These are phyloP conservation scores for Angophora floribunda DNA, from an alignment of 345 rosid genomes.

Conservation along the genomic window DNA sequence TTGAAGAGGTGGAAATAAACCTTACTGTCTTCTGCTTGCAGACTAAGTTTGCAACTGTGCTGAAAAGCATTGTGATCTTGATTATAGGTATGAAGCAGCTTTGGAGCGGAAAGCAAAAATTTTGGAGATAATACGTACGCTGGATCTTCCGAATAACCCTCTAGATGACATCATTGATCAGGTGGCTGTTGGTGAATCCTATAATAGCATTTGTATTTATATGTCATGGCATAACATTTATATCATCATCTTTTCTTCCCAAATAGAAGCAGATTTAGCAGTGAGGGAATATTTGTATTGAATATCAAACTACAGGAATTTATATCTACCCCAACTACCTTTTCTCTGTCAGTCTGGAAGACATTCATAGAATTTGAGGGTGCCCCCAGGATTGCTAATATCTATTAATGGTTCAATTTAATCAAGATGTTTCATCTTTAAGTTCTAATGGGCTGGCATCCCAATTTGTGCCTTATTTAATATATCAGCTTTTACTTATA, in stretches of 20 bases:
- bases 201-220: background rate
- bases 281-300: background rate
- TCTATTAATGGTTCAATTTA: background rate
- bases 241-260: background rate
- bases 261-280: background rate
- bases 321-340: background rate
- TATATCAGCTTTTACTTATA: background rate
- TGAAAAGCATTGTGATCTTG: background rate
- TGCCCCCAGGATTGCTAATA: background rate
- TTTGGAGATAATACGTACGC: slow-evolving; percentile 74
- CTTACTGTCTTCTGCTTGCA: background rate
- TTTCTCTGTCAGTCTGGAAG: background rate
- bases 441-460: background rate
- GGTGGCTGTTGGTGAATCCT: slow-evolving; percentile 23
- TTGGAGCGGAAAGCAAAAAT: slow-evolving; percentile 77
- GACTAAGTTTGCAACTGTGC: background rate
- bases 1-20: slow-evolving; percentile 44
- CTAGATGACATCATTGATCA: slow-evolving; percentile 95
- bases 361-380: background rate
- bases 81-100: slow-evolving; percentile 75
- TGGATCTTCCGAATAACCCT: slow-evolving; percentile 97
- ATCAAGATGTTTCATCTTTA: background rate
- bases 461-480: background rate
- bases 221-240: background rate
- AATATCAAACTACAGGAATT: background rate